Evolutionary conservation across 2,329 filamentous ascomycete species (phyloP).

Genomic region (Mycosphaerelloides madeirae): DNA sequence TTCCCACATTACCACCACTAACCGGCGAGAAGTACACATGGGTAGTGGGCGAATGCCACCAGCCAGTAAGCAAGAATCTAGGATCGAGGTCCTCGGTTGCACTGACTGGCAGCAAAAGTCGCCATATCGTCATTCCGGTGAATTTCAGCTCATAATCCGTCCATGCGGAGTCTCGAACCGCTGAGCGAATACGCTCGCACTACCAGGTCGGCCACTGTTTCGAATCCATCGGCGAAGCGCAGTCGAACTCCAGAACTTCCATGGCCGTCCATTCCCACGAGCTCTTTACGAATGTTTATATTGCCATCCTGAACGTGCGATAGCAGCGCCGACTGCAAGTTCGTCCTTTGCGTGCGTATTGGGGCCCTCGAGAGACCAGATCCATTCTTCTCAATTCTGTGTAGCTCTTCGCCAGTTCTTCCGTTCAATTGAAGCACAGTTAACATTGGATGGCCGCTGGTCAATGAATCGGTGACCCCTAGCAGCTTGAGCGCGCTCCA

Average conservation of each 20-base stretch:
- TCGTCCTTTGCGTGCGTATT: slow-evolving; percentile 24
- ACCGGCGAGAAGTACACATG: slow-evolving; percentile 43
- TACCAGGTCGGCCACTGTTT: slow-evolving; percentile 8
- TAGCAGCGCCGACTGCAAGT: slow-evolving; percentile 48
- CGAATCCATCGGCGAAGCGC: slow-evolving; percentile 41
- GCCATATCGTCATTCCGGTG: slow-evolving; percentile 48
- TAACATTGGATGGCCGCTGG: slow-evolving; percentile 21
- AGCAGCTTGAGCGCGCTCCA: slow-evolving; percentile 47
- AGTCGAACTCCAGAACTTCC: slow-evolving; percentile 37
- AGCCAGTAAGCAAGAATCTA: slow-evolving; percentile 35
- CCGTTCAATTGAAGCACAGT: slow-evolving; percentile 18
- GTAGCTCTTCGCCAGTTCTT: slow-evolving; percentile 14
- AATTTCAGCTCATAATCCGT: slow-evolving; percentile 44
- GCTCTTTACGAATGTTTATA: slow-evolving; percentile 45
- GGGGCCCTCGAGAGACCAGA: slow-evolving; percentile 4
- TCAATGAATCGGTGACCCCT: slow-evolving; percentile 37
- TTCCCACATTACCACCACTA: slow-evolving; percentile 28
- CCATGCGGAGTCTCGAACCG: slow-evolving; percentile 41
- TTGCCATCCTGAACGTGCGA: slow-evolving; percentile 41
- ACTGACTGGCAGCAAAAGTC: slow-evolving; percentile 37
- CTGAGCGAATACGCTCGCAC: slow-evolving; percentile 51
- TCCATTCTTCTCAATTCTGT: slow-evolving; percentile 6
- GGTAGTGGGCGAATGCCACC: slow-evolving; percentile 43
- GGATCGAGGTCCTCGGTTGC: slow-evolving; percentile 29
- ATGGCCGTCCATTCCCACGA: slow-evolving; percentile 39